Evolutionary conservation across 192 early-diverging fungal species (phyloP), one percentile per base, ranked within the genome.

Genomic region (Backusella australiensis): DNA sequence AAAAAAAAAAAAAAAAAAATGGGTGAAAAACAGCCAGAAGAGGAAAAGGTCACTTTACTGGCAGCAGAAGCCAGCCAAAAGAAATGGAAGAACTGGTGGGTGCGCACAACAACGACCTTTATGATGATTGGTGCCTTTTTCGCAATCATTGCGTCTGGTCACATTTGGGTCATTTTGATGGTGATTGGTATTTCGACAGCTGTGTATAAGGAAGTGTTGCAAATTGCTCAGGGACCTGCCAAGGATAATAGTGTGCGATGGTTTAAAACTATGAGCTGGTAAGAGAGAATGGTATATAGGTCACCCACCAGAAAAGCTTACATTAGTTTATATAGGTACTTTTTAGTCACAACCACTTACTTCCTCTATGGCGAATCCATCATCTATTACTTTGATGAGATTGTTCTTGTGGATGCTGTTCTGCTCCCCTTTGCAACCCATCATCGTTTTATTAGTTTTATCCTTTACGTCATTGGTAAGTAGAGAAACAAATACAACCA

Each of bases 291-390:
- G 6, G 39, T n/a, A 39, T 32, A 32, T 32, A 32, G 32, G 32
- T 32, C 32, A 44, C 34, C 5, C 42, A 39, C 15, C 9, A 71
- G 21, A 72, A 72, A 46, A 46, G 17, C 12, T 52, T 12, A 72
- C 0, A 29, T 32, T 32, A 38, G 32, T 38, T 11, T 6, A n/a
- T 32, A 65, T 82, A 90, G 88, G 87, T 97, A 97, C 85, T 97
- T 97, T 80, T 77, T 98, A 72, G 79, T 90, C 59, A 90, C 90
- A 41, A 95, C 95, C 39, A 94, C 95, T 79, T 98, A 96, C 83
- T 98, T 93, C 75, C 85, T 98, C 56, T 97, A 98, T 76, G 97
- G 97, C 35, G 94, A 96, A 84, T 93, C 93, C 70, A 85, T 96
- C 71, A 95, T 97, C 72, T 89, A 95, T 36, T 95, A 94, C 73